Evolutionary conservation across 106 monocot genomes (phyloP), one percentile per base, ranked within the genome.

Genomic region (Platanthera guangdongensis): DNA sequence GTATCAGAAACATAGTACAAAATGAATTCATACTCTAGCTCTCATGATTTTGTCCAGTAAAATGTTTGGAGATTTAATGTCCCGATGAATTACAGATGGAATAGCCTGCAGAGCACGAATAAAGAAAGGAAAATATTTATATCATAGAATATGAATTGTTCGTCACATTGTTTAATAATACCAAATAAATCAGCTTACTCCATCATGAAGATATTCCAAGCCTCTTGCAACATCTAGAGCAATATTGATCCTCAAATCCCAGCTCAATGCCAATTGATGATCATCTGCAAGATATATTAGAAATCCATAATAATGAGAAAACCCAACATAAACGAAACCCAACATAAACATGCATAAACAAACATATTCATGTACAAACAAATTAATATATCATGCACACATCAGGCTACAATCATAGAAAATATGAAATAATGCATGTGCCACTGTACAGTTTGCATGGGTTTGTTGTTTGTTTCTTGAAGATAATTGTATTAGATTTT

Each of bases 181-280:
- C 49, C 32, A 47, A 28, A 68, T 77, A 63, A 49, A 47, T 21
- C 52, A 71, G 22, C 86, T 74, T 94, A 99, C 97, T 47, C 94
- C 97, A 86, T 94, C 91, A 89, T 99, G 97, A 65, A 94, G 87
- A 78, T 99, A 99, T 71, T 99, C 97, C 77, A 99, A 88, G 48
- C 97, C 97, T 82, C 89, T 83, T 10, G 94, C 97, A 89, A 99
- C 94, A 88, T 99, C 97, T 45, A 99, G 73, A 60, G 94, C 94
- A 72, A 92, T 85, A 79, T 75, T 84, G 48, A 94, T 82, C 74
- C 97, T 89, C 83, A 82, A 78, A 76, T 92, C 82, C 97, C 97
- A 99, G 51, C 77, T 78, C 80, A 99, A 75, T 30, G 81, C 71
- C 19, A 82, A 78, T 39, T 76, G 57, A 14, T 82, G 83, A 68